Percentiles rank a stretch among this genome's conserved stretches.
Conservation (phyloP, 495 filamentous ascomycete genomes). For the Bathelium albidoporum region DNA sequence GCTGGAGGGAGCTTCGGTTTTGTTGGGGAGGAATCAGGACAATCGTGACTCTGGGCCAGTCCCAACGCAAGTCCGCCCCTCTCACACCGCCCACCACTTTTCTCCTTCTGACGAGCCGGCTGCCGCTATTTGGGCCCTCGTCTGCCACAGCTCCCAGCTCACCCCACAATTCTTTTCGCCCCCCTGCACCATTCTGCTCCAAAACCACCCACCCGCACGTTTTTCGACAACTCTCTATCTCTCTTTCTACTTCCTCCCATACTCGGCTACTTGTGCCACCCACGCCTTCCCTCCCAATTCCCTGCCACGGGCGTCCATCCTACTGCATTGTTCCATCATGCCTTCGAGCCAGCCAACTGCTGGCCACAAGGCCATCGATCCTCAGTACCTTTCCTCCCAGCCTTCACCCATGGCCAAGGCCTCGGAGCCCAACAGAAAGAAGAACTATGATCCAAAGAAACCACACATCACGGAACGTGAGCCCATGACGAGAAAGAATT, state of each 20-base stretch:
- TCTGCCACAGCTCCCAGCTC: neutral
- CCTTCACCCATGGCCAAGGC: constrained; percentile 27
- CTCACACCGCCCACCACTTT: neutral
- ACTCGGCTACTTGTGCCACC: neutral
- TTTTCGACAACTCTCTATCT: neutral
- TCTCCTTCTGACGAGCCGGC: too few relatives aligned
- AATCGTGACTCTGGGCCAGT: neutral
- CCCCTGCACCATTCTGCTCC: neutral
- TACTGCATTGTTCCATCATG: constrained; percentile 17
- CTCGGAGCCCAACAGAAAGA: constrained; percentile 30
- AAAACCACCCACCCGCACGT: neutral
- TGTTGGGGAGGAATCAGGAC: neutral
- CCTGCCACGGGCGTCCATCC: neutral
- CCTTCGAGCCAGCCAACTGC: constrained; percentile 28
- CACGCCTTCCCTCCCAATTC: neutral
- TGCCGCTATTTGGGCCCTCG: too few relatives aligned
- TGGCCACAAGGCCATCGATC: constrained; percentile 30
- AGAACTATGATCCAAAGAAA: constrained; percentile 35
- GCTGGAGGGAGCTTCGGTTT: neutral
- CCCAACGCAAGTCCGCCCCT: neutral
- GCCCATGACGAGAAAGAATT: constrained; percentile 75
- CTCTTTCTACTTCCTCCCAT: neutral
- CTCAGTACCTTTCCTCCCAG: constrained; percentile 23
- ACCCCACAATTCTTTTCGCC: neutral
- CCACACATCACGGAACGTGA: constrained; percentile 36